Percentiles rank a stretch among this genome's conserved stretches.
These are phyloP conservation scores for Termitomyces sp. DNA, from an alignment of 768 basidiomycete species.

Conservation along the genomic window DNA sequence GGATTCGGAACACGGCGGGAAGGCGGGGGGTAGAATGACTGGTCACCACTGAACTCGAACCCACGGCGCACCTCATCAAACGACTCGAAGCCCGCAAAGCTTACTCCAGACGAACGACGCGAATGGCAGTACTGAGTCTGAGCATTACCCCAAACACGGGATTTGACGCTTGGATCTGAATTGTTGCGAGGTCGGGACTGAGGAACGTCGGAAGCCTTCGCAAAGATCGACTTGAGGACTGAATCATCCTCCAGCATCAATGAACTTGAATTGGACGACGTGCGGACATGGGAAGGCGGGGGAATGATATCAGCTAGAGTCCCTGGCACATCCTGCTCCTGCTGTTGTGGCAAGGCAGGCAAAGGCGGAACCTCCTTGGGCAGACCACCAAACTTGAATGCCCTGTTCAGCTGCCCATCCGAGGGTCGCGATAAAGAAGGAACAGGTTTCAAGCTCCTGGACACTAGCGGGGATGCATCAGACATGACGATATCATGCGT, in stretches of 20 bases:
- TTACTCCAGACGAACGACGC: conserved; percentile 46
- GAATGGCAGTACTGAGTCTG: conserved; percentile 26
- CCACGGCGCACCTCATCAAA: conserved; percentile 77
- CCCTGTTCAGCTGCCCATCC: conserved; percentile 61
- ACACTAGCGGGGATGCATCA: background rate
- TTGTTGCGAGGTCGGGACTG: conserved; percentile 27
- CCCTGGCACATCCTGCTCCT: conserved; percentile 27
- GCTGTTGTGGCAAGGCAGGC: conserved; percentile 14
- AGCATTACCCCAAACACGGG: conserved; percentile 17
- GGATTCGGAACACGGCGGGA: conserved; percentile 31
- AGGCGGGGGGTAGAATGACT: conserved; percentile 61
- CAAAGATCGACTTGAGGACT: conserved; percentile 50
- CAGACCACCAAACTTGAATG: conserved; percentile 72
- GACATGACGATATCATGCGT: conserved; percentile 15
- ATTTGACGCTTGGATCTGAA: conserved; percentile 40
- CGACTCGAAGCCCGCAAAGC: conserved; percentile 69
- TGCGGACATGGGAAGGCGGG: conserved; percentile 45
- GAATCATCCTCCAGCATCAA: conserved; percentile 46
- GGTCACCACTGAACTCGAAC: conserved; percentile 63
- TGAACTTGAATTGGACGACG: conserved; percentile 32
- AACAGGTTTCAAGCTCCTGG: conserved; percentile 15
- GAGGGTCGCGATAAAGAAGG: conserved; percentile 43
- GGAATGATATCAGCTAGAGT: conserved; percentile 78
- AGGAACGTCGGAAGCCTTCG: conserved; percentile 24
- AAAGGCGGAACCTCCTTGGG: conserved; percentile 18